These are phyloP conservation scores for Chaetomiaceae sp. DNA, from an alignment of 2,329 filamentous ascomycete genomes.

Conservation along the genomic window DNA sequence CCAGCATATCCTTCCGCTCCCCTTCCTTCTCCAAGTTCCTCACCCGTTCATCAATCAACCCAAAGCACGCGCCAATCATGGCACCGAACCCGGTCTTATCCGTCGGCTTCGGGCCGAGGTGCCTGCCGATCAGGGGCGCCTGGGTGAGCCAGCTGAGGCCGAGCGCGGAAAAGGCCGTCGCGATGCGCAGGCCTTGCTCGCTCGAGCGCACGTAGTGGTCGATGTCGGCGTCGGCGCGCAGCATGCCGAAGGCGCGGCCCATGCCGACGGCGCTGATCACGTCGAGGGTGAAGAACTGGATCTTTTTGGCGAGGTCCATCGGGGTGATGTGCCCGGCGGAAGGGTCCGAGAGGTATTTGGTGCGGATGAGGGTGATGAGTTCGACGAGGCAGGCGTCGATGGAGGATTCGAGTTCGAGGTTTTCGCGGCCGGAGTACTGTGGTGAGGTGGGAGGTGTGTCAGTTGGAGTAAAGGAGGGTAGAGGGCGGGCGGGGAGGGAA, in stretches of 20 bases:
- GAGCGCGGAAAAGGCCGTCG: conserved; percentile 4
- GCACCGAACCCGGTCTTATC: conserved; percentile 34
- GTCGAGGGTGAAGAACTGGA: conserved; percentile 53
- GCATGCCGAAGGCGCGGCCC: conserved; percentile 46
- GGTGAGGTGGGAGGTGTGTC: background rate
- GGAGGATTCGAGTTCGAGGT: conserved; percentile 43
- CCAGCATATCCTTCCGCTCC: conserved; percentile 29
- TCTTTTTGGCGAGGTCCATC: conserved; percentile 46
- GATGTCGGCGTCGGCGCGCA: conserved; percentile 44
- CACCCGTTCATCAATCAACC: conserved; percentile 28
- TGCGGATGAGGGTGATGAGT: conserved; percentile 45
- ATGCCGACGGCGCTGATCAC: conserved; percentile 52
- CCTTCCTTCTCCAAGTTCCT: conserved; percentile 11
- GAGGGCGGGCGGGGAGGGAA: background rate
- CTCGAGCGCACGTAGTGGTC: conserved; percentile 39
- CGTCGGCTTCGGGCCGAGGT: conserved; percentile 29
- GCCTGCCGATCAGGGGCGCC: conserved; percentile 23
- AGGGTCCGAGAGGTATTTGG: conserved; percentile 39
- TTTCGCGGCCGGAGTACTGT: conserved; percentile 53
- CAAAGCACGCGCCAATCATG: conserved; percentile 33
- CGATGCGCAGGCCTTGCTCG: conserved; percentile 16
- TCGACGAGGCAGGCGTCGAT: conserved; percentile 45
- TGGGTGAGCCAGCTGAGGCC: conserved; percentile 10
- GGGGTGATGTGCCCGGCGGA: conserved; percentile 30
- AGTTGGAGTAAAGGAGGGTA: background rate